Base-by-base conservation (phyloP, 257 asterid genomes). In the Mentha longifolia region DNA sequence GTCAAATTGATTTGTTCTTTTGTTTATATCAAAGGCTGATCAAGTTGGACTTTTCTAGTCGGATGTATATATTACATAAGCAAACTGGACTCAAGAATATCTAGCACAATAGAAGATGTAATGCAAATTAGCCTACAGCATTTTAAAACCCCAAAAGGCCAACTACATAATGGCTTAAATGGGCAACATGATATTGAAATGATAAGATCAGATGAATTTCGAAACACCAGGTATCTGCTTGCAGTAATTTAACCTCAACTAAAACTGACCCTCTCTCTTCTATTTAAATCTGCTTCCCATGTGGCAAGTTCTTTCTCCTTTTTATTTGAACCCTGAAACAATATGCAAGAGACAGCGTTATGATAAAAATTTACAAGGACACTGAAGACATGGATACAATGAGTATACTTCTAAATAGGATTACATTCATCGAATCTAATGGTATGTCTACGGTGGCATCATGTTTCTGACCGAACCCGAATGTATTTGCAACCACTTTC, bases 371-470 rank as follows among this genome's bases (percentile, higher is more conserved):
- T 35, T 10, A 16, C 10, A 54, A 50, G 43, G 52, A 45, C 35
- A 71, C 35, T 19, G 73, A 43, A 65, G 72, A 64, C 58, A 67
- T n/a, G 22, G 51, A 37, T 54, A 73, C 77, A 19, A 28, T 3
- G 3, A 17, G 47, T 63, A 49, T 22, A 65, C 41, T 55, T 19
- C 50, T 16, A 43, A 52, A 74, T 65, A 47, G 42, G 72, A 77
- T 84, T 92, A 92, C 98, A 74, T 84, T 88, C 90, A 84, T 70
- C 7, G 85, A 17, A 80, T 90, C 98, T 76, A 95, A 76, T n/a
- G 99, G 98, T 79, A 95, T 86, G 73, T 95, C 99, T 65, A 77
- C 92, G 17, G 96, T 87, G 45, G 98, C 99, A 87, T 95, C 99
- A 68, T 92, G 95, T 69, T 90, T 95, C 86, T 84, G 96, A 51